These are phyloP conservation scores for Asterophora lycoperdoides DNA, from an alignment of 768 basidiomycete species.

Conservation along the genomic window DNA sequence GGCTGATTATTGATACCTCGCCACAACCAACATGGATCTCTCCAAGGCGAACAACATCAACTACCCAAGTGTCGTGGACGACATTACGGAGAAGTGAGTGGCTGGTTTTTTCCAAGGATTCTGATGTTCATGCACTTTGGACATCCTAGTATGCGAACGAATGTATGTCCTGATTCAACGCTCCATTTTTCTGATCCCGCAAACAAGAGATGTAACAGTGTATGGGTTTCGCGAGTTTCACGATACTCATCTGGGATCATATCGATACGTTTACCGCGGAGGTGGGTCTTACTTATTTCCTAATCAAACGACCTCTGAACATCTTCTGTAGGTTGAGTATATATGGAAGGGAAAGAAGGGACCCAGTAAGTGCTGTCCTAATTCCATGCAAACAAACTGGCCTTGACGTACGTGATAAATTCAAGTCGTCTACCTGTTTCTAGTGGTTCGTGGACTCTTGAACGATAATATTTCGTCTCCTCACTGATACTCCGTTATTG, in stretches of 20 bases:
- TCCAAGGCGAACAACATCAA: not conserved
- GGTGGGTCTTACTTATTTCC: conserved; percentile 18
- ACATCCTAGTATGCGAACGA: not conserved
- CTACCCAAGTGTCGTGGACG: not conserved
- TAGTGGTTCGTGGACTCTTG: conserved; percentile 38
- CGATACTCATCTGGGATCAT: conserved; percentile 53
- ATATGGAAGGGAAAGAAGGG: conserved; percentile 51
- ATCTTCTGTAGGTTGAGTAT: conserved; percentile 37
- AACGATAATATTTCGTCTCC: too few relatives aligned
- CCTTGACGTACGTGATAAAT: not conserved
- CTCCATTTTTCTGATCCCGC: not conserved
- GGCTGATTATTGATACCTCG: too few relatives aligned
- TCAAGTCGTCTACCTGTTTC: conserved; percentile 40
- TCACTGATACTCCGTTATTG: too few relatives aligned
- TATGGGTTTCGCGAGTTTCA: conserved; percentile 49
- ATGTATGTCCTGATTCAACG: not conserved
- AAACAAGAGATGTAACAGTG: conserved; percentile 28
- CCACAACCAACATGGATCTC: too few relatives aligned
- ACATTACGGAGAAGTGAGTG: conserved; percentile 2
- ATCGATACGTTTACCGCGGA: conserved; percentile 48
- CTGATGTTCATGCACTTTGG: not conserved
- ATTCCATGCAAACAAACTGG: not conserved
- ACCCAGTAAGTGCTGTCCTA: conserved; percentile 30
- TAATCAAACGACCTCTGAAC: not conserved
- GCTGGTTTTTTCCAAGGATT: not conserved